Evolutionary conservation across 1,139 yeast species (phyloP).

Genomic region (Sugiyamaella neomexicana): DNA sequence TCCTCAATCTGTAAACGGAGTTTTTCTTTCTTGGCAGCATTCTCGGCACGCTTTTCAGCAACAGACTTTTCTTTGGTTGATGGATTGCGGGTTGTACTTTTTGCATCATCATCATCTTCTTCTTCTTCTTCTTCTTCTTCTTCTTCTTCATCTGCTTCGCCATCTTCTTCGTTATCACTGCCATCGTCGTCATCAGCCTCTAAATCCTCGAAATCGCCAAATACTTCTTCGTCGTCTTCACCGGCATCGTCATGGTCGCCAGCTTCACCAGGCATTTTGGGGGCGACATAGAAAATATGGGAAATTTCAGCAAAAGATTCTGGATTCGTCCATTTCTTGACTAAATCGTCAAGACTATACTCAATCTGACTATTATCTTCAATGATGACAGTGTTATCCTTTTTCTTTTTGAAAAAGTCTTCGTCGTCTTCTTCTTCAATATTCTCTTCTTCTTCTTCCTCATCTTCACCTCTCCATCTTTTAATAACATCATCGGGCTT

Average conservation of each 20-base stretch:
- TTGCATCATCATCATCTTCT: slow-evolving; percentile 54
- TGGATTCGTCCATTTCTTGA: slow-evolving; percentile 52
- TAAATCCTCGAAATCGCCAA: slow-evolving; percentile 80
- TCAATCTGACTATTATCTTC: slow-evolving; percentile 36
- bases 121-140: slow-evolving; percentile 60
- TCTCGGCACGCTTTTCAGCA: slow-evolving; percentile 63
- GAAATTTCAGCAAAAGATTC: slow-evolving; percentile 52
- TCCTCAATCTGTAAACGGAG: slow-evolving; percentile 87
- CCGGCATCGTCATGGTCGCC: slow-evolving; percentile 43
- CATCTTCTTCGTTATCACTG: slow-evolving; percentile 42
- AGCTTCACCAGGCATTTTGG: slow-evolving; percentile 43
- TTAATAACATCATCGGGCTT: slow-evolving; percentile 72
- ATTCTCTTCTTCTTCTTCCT: slow-evolving; percentile 48
- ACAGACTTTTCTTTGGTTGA: slow-evolving; percentile 44
- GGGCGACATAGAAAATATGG: slow-evolving; percentile 67
- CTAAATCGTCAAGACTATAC: slow-evolving; percentile 29
- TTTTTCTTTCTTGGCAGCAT: slow-evolving; percentile 88
- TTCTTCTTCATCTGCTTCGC: slow-evolving; percentile 43
- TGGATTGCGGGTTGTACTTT: slow-evolving; percentile 39
- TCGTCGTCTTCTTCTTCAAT: slow-evolving; percentile 54
- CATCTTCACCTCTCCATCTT: slow-evolving; percentile 65
- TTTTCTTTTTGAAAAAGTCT: slow-evolving; percentile 67
- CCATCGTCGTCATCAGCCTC: slow-evolving; percentile 50
- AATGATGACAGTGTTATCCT: slow-evolving; percentile 38
- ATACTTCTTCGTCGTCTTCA: slow-evolving; percentile 52